These are phyloP conservation scores for Silene latifolia DNA, from an alignment of 148 eudicot genomes.

Conservation along the genomic window DNA sequence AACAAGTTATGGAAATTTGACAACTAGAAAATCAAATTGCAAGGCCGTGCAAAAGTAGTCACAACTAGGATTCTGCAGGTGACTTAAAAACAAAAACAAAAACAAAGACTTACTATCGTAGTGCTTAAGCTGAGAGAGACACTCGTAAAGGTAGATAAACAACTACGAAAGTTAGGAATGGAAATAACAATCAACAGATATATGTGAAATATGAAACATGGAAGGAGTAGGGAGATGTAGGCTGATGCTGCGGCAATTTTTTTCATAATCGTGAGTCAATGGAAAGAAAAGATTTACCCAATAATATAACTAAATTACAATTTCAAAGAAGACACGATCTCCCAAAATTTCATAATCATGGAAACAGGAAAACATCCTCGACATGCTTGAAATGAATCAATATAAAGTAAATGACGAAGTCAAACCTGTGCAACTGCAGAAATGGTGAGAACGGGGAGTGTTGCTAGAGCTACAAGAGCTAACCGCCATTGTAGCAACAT, in stretches of 20 bases:
- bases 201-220: not conserved
- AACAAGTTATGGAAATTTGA: not conserved
- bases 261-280: not conserved
- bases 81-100: not conserved
- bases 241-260: not conserved
- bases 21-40: not conserved
- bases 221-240: not conserved
- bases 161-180: not conserved
- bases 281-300: not conserved
- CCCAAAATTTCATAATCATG: not conserved
- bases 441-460: slow-evolving; percentile 75
- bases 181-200: not conserved
- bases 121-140: not conserved
- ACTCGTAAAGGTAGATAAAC: not conserved
- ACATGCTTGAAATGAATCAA: not conserved
- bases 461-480: slow-evolving; percentile 89
- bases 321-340: not conserved
- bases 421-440: slow-evolving; percentile 97
- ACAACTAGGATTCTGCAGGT: not conserved
- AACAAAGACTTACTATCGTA: not conserved
- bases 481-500: slow-evolving; percentile 81
- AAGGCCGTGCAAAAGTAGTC: not conserved
- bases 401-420: not conserved
- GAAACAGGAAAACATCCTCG: not conserved
- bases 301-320: not conserved